phyloP scores from a whole-genome alignment of 2,329 filamentous ascomycete genomes.

The Talaromyces sp. region DNA sequence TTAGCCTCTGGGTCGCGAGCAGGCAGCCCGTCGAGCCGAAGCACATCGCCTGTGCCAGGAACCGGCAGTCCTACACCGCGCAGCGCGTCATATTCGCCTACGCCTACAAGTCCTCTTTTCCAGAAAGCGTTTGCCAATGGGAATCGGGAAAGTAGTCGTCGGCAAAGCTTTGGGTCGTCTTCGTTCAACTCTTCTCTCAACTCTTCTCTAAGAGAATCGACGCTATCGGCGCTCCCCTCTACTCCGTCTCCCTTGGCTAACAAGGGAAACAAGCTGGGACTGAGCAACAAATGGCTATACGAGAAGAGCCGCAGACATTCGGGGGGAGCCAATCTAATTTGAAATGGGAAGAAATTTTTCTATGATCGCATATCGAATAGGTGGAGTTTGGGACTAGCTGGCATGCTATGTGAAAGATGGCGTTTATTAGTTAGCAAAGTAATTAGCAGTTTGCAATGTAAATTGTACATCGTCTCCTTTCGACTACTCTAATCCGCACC shows the following conservation, averaged over 20 bases:
- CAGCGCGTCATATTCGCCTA: slow-evolving; percentile 48
- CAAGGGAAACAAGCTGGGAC: slow-evolving; percentile 67
- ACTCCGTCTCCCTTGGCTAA: slow-evolving; percentile 64
- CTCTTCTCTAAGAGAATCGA: slow-evolving; percentile 35
- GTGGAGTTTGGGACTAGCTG: slow-evolving; percentile 9
- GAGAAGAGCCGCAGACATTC: slow-evolving; percentile 60
- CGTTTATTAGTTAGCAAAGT: background rate
- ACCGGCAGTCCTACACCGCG: slow-evolving; percentile 32
- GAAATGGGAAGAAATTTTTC: background rate
- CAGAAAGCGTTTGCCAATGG: slow-evolving; percentile 60
- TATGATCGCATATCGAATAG: slow-evolving; percentile 2
- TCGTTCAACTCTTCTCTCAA: slow-evolving; percentile 36
- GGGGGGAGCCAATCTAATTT: slow-evolving; percentile 26
- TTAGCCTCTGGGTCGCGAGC: slow-evolving; percentile 61
- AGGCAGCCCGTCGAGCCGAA: slow-evolving; percentile 35
- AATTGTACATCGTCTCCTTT: background rate
- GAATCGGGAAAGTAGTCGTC: slow-evolving; percentile 40
- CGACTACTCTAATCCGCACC: background rate
- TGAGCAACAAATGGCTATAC: slow-evolving; percentile 95
- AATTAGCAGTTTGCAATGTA: background rate
- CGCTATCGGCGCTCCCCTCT: slow-evolving; percentile 54
- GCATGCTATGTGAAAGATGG: background rate
- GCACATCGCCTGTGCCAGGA: slow-evolving; percentile 34
- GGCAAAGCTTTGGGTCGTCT: slow-evolving; percentile 60
- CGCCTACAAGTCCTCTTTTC: slow-evolving; percentile 54